A percentile compares a stretch with the other conserved stretches of the same genome.
phyloP scores from a whole-genome alignment of 768 basidiomycete species.

The Podaxis carcinomalis region DNA sequence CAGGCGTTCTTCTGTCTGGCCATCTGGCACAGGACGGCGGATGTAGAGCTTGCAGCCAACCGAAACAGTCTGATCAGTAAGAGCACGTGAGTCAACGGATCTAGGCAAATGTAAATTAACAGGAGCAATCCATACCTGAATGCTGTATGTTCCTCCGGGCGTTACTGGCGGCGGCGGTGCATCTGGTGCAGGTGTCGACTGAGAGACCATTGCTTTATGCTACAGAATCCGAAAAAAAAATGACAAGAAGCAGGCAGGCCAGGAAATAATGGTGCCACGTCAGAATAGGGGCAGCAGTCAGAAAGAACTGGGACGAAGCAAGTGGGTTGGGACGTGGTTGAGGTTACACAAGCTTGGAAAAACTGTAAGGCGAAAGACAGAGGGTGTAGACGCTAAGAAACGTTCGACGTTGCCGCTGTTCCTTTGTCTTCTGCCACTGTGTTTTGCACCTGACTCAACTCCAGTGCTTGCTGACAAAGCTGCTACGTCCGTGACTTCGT shows the following conservation, averaged over 20 bases:
- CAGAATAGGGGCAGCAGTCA: neutral
- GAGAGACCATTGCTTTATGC: slow-evolving; percentile 29
- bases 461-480: slow-evolving; percentile 12
- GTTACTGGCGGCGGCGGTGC: slow-evolving; percentile 60
- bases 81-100: slow-evolving; percentile 26
- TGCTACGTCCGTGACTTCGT: neutral
- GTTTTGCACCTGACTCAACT: slow-evolving; percentile 6
- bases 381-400: neutral
- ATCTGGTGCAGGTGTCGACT: slow-evolving; percentile 36
- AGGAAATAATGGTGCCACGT: slow-evolving; percentile 3
- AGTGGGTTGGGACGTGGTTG: no score
- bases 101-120: slow-evolving; percentile 15
- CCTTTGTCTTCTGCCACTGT: slow-evolving; percentile 8
- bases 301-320: neutral
- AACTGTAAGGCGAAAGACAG: neutral
- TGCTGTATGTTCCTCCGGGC: slow-evolving; percentile 69
- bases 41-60: slow-evolving; percentile 97
- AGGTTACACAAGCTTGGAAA: neutral
- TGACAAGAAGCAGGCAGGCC: slow-evolving; percentile 8
- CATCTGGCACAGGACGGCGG: slow-evolving; percentile 70
- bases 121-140: slow-evolving; percentile 52
- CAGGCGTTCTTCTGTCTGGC: slow-evolving; percentile 80
- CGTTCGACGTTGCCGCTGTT: neutral
- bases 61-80: slow-evolving; percentile 54
- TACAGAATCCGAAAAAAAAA: slow-evolving; percentile 9